Conservation (phyloP, 1,139 yeast genomes). For the Debaryomycetaceae sp. region DNA sequence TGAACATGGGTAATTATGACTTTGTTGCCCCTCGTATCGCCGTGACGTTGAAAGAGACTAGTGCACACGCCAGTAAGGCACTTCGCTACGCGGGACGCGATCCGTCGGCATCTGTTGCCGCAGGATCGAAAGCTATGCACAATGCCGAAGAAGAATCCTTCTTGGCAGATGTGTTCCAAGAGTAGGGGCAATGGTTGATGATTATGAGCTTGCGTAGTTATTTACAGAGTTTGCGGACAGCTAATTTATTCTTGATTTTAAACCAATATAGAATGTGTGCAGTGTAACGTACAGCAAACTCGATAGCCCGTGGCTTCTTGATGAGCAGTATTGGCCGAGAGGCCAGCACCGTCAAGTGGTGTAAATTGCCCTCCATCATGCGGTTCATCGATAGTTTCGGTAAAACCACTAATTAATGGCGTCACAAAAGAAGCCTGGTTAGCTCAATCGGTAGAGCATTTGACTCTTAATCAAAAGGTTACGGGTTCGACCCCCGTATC, state of each 20-base stretch:
- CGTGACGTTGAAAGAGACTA: conserved; percentile 67
- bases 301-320: too few relatives aligned
- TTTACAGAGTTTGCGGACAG: too few relatives aligned
- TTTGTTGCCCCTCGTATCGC: conserved; percentile 72
- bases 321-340: too few relatives aligned
- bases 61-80: conserved; percentile 42
- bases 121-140: conserved; percentile 90
- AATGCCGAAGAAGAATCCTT: conserved; percentile 81
- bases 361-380: too few relatives aligned
- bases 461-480: conserved; percentile 13
- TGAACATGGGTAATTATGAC: conserved; percentile 90
- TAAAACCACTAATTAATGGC: too few relatives aligned
- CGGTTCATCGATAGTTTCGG: neutral
- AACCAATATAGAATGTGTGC: too few relatives aligned
- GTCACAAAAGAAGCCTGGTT: conserved; percentile 12
- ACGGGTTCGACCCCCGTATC: conserved; percentile 4
- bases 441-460: conserved; percentile 24
- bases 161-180: conserved; percentile 73
- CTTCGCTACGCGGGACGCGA: conserved; percentile 94
- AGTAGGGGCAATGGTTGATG: too few relatives aligned
- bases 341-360: too few relatives aligned
- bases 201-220: too few relatives aligned
- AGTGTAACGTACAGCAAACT: too few relatives aligned
- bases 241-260: too few relatives aligned
- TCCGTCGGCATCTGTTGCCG: conserved; percentile 97